Evolutionary conservation across 1,139 yeast species (phyloP), one percentile per base, ranked within the genome.

Genomic region (Eremothecium sinecaudum): DNA sequence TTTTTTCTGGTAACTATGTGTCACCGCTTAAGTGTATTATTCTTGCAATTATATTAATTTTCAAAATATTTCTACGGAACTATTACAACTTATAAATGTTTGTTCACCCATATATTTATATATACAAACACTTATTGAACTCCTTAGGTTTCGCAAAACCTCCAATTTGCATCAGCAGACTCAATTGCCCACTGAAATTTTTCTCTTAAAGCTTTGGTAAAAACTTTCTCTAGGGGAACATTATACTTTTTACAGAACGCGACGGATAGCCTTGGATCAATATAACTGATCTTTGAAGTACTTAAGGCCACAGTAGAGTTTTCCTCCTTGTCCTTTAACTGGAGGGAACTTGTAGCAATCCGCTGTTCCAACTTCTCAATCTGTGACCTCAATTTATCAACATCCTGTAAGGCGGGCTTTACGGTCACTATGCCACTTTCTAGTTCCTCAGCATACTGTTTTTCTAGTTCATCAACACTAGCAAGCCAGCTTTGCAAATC

Each of bases 131-230:
- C n/a, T n/a, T n/a, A n/a, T n/a, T n/a, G n/a, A n/a, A n/a, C n/a
- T n/a, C n/a, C n/a, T 19, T 19, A 10, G 21, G 21, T 19, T 19
- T n/a, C 14, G 46, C 57, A 84, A 52, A 86, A 86, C 46, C 75
- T 68, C 98, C 98, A 87, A 50, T 83, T 64, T 45, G 74, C 84
- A 54, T 81, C 96, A 4, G 78, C 87, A 33, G 90, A 77, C 56
- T 87, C 93, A 37, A 87, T 79, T 17, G 98, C 97, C 98, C 98
- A 87, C 35, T 74, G 78, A 61, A 87, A 87, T 64, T 87, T 87
- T 30, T 87, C 96, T 44, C 97, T 67, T 45, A 87, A 66, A 0
- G 97, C 81, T 61, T 84, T 86, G 16, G 96, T 80, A 49, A 90
- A 86, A 35, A 90, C 68, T 60, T 83, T 86, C 58, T 87, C 97